Percentiles rank a stretch among this genome's conserved stretches.
Evolutionary conservation across 495 filamentous ascomycete species (phyloP).

Genomic region (Penicillium waksmanii): DNA sequence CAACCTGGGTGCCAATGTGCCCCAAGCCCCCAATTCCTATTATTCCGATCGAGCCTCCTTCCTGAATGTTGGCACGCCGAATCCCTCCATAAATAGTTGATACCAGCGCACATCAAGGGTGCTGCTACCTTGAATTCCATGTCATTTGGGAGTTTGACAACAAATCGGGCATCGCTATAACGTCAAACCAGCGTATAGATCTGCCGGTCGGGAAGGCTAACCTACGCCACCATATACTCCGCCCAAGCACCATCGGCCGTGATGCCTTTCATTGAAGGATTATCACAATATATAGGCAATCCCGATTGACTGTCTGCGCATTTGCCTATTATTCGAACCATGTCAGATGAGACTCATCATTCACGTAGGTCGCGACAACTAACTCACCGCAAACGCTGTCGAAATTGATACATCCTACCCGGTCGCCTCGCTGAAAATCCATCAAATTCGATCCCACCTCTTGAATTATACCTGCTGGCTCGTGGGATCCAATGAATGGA

Average conservation of each 20-base stretch:
- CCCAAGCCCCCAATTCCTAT: background rate
- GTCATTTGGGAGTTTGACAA: background rate
- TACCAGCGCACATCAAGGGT: background rate
- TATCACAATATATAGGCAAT: background rate
- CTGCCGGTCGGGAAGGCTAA: background rate
- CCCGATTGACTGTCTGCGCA: background rate
- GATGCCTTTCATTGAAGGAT: background rate
- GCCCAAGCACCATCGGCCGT: background rate
- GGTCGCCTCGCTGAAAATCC: constrained; percentile 51
- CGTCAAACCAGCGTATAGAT: background rate
- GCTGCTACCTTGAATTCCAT: background rate
- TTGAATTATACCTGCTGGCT: constrained; percentile 60
- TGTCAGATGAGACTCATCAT: background rate
- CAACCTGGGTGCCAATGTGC: background rate
- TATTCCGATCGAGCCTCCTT: background rate
- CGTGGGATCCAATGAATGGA: constrained; percentile 60
- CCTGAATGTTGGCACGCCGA: background rate
- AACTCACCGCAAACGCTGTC: constrained; percentile 11
- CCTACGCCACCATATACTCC: background rate
- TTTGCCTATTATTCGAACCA: background rate
- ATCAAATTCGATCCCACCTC: constrained; percentile 46
- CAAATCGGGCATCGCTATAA: background rate
- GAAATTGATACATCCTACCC: constrained; percentile 30
- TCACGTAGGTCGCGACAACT: background rate
- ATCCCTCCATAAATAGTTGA: background rate